Percentiles rank a stretch among this genome's conserved stretches.
phyloP scores from a whole-genome alignment of 1,284 basidiomycete species.

The Cryptococcus depauperatus region DNA sequence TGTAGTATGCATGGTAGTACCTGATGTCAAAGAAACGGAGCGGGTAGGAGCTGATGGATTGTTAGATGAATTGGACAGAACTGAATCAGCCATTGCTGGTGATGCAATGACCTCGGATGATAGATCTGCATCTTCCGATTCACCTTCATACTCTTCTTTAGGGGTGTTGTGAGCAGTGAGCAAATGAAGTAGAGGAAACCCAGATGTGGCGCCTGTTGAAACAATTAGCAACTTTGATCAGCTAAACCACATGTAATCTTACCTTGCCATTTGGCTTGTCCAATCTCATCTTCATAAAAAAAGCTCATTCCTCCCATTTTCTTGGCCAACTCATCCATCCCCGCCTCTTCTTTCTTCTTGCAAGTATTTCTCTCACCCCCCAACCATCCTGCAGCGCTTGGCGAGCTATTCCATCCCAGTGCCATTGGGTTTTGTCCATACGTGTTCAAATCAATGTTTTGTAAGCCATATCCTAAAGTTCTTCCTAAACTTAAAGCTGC shows the following conservation, averaged over 20 bases:
- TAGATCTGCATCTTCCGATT: slow-evolving; percentile 7
- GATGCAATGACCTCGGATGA: slow-evolving; percentile 12
- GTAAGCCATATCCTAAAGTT: neutral
- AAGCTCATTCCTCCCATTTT: slow-evolving; percentile 42
- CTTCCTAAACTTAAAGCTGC: neutral
- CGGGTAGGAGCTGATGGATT: slow-evolving; percentile 1
- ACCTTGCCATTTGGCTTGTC: slow-evolving; percentile 47
- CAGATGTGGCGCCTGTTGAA: slow-evolving; percentile 67
- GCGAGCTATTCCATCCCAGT: slow-evolving; percentile 9
- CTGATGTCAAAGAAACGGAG: slow-evolving; percentile 8
- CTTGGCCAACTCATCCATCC: slow-evolving; percentile 33
- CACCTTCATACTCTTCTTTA: slow-evolving; percentile 14
- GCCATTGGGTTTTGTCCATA: slow-evolving; percentile 1
- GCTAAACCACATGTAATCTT: slow-evolving; percentile 7
- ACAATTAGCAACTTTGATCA: neutral
- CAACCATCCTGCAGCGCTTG: slow-evolving; percentile 10
- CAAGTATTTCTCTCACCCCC: slow-evolving; percentile 6
- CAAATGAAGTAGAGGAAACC: slow-evolving; percentile 72
- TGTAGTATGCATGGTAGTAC: neutral
- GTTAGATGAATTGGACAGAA: slow-evolving; percentile 13
- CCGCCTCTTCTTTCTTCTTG: slow-evolving; percentile 20
- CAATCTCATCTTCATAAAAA: slow-evolving; percentile 47
- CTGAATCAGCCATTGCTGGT: slow-evolving; percentile 11
- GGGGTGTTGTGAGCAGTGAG: slow-evolving; percentile 53
- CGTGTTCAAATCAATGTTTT: neutral